These are phyloP conservation scores for Termitomyces titanicus DNA, from an alignment of 768 basidiomycete species.

Conservation along the genomic window DNA sequence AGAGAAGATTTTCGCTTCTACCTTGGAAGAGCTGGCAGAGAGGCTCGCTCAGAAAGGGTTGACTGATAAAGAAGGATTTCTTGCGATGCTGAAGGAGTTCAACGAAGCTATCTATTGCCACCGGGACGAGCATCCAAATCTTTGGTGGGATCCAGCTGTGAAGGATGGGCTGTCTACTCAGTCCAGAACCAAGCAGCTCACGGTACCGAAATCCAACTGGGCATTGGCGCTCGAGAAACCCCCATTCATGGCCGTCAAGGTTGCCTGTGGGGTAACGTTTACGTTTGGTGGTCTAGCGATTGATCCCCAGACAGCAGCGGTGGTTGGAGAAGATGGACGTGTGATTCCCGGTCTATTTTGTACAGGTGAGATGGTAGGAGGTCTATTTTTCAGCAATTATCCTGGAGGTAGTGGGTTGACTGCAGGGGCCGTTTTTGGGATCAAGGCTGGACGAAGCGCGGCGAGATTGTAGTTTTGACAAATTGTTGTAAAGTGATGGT, in stretches of 20 bases:
- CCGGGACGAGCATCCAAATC: constrained; percentile 27
- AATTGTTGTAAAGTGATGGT: too few species aligned
- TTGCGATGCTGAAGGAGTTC: constrained; percentile 45
- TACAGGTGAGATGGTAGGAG: constrained; percentile 68
- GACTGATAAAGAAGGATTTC: constrained; percentile 34
- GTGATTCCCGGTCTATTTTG: constrained; percentile 57
- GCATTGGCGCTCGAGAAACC: constrained; percentile 49
- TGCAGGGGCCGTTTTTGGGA: constrained; percentile 63
- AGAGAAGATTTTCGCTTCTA: constrained; percentile 47
- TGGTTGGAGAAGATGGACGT: constrained; percentile 39
- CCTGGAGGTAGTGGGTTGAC: constrained; percentile 68
- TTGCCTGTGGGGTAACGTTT: constrained; percentile 69
- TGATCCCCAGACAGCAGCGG: constrained; percentile 49
- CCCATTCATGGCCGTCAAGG: constrained; percentile 64
- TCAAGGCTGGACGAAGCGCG: constrained; percentile 48
- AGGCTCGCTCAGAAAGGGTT: constrained; percentile 44
- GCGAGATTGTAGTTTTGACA: constrained; percentile 18
- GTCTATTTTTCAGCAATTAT: constrained; percentile 62
- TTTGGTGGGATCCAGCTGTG: constrained; percentile 57
- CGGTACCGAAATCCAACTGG: constrained; percentile 65
- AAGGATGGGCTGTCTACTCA: constrained; percentile 62
- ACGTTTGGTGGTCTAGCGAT: constrained; percentile 69
- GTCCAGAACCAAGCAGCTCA: constrained; percentile 29
- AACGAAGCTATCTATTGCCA: constrained; percentile 44
- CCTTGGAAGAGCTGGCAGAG: constrained; percentile 46